Evolutionary conservation across 192 early-diverging fungal species (phyloP).

Genomic region (Backusella liffmaniae): DNA sequence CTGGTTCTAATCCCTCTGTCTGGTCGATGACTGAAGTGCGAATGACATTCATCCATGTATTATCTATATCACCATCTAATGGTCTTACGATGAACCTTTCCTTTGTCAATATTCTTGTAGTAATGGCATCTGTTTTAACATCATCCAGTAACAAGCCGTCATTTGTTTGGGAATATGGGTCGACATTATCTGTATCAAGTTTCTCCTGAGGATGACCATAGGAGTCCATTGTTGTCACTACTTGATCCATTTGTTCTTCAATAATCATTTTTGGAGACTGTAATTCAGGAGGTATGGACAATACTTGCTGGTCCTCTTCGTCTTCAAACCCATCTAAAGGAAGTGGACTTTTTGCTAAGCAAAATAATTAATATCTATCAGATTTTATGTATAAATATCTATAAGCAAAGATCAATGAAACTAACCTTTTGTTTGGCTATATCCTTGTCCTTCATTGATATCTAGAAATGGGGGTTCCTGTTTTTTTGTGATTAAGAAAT

Average conservation of each 20-base stretch:
- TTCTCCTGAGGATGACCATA: constrained; percentile 1
- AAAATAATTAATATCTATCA: background rate
- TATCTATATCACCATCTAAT: constrained; percentile 21
- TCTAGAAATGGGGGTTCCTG: constrained; percentile 37
- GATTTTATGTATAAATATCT: background rate
- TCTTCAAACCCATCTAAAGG: constrained; percentile 28
- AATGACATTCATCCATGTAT: constrained; percentile 27
- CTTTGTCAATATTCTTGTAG: constrained; percentile 33
- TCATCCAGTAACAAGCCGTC: constrained; percentile 23
- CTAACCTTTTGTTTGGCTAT: background rate
- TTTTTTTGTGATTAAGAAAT: constrained; percentile 2
- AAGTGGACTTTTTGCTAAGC: background rate
- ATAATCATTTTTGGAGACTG: constrained; percentile 35
- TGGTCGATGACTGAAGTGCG: background rate
- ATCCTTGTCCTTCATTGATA: constrained; percentile 30
- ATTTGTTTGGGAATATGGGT: constrained; percentile 25
- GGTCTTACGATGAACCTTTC: constrained; percentile 35
- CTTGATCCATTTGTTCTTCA: constrained; percentile 38
- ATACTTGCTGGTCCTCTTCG: constrained; percentile 15
- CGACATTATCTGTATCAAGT: background rate
- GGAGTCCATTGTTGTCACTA: constrained; percentile 27
- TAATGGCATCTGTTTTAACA: constrained; percentile 20
- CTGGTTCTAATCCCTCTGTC: background rate
- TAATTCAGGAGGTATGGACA: constrained; percentile 22
- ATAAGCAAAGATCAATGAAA: background rate